These are phyloP conservation scores for Claviceps quebecensis DNA, from an alignment of 2,329 filamentous ascomycete genomes.

Conservation along the genomic window DNA sequence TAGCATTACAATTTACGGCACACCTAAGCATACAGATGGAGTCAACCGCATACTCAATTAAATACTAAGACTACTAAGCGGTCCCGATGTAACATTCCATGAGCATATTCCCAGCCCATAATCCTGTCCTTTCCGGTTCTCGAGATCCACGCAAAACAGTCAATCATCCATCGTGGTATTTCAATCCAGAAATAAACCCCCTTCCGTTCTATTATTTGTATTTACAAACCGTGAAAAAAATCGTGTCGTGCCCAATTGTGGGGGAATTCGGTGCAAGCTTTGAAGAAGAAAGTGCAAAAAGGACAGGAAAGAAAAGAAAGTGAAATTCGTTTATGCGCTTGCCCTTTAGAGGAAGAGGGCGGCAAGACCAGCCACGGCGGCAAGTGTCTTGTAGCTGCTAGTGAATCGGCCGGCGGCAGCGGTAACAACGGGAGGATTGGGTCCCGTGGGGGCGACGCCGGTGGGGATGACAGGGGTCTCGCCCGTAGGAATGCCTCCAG, in stretches of 20 bases:
- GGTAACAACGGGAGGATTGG: slow-evolving; percentile 12
- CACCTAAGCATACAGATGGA: too few relatives aligned
- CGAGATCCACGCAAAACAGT: too few relatives aligned
- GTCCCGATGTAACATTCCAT: too few relatives aligned
- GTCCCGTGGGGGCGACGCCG: background rate
- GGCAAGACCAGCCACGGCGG: slow-evolving; percentile 18
- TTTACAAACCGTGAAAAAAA: background rate
- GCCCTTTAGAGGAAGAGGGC: slow-evolving; percentile 13
- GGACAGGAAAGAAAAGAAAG: background rate
- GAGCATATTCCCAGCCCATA: too few relatives aligned
- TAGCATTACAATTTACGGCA: too few relatives aligned
- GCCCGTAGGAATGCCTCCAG: background rate
- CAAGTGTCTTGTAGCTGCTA: slow-evolving; percentile 15
- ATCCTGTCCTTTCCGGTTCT: too few relatives aligned
- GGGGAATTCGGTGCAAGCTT: background rate
- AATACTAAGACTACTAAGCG: too few relatives aligned
- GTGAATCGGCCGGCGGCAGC: slow-evolving; percentile 19
- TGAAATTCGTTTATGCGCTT: background rate
- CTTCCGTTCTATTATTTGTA: too few relatives aligned
- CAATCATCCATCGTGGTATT: too few relatives aligned
- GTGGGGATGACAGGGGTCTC: background rate
- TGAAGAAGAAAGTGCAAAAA: background rate
- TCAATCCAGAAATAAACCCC: too few relatives aligned
- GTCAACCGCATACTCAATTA: too few relatives aligned
- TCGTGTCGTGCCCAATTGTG: background rate